phyloP scores from a whole-genome alignment of 192 early-diverging fungal genomes.

The Entophlyctis luteolus region DNA sequence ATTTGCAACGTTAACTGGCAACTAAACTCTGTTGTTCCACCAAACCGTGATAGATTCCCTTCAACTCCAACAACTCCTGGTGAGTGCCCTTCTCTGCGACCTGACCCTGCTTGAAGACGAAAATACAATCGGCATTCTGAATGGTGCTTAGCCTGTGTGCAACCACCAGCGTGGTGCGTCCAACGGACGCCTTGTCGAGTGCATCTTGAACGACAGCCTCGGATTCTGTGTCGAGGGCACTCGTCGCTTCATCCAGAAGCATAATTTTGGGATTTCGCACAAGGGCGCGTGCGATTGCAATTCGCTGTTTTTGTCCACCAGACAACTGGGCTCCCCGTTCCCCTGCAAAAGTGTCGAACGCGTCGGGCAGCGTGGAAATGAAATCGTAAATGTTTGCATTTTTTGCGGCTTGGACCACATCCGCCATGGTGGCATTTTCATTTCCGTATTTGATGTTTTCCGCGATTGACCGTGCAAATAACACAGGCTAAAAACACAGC shows the following conservation, averaged over 20 bases:
- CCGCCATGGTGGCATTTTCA: conserved; percentile 22
- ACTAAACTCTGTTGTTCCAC: conserved; percentile 50
- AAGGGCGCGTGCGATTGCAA: conserved; percentile 53
- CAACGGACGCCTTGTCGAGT: conserved; percentile 48
- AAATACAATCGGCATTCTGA: conserved; percentile 60
- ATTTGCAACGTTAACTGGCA: too few species aligned
- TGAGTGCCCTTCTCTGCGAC: conserved; percentile 60
- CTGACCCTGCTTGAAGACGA: conserved; percentile 43
- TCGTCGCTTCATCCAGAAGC: conserved; percentile 48
- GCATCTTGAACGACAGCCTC: conserved; percentile 67
- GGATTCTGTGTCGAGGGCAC: conserved; percentile 57
- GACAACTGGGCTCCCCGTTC: conserved; percentile 39
- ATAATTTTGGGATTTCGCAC: conserved; percentile 49
- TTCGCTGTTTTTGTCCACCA: conserved; percentile 45
- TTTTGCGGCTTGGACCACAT: conserved; percentile 64
- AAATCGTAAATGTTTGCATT: conserved; percentile 71
- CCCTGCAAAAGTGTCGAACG: conserved; percentile 47
- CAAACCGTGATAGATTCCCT: conserved; percentile 45
- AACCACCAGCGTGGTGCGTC: conserved; percentile 66
- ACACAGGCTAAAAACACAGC: conserved; percentile 52
- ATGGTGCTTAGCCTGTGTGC: conserved; percentile 67
- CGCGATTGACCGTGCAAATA: conserved; percentile 79
- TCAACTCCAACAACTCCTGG: conserved; percentile 41
- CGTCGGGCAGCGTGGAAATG: conserved; percentile 52
- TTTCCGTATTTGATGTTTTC: conserved; percentile 78